Conservation (phyloP, 768 basidiomycete genomes). For the Suillus bovinus region DNA sequence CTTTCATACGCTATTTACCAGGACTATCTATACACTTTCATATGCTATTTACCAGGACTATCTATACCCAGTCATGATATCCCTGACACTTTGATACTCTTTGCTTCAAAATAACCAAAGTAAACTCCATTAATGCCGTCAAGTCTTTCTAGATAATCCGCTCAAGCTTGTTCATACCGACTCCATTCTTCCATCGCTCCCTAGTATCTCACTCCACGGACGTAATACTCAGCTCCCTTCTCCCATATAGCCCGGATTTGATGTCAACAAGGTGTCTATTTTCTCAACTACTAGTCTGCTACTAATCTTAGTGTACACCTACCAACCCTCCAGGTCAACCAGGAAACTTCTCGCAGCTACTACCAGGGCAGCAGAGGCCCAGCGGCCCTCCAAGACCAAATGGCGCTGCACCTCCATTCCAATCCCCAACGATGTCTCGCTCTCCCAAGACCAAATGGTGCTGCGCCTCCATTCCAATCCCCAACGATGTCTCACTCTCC, state of each 20-base stretch:
- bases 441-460: constrained; percentile 52
- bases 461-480: constrained; percentile 52
- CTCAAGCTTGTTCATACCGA: background rate
- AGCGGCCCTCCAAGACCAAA: constrained; percentile 39
- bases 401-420: constrained; percentile 49
- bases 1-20: no score
- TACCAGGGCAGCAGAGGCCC: constrained; percentile 34
- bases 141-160: no score
- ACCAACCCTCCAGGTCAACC: constrained; percentile 26
- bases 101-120: background rate
- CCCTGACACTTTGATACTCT: no score
- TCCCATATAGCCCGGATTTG: constrained; percentile 29
- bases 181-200: constrained; percentile 8
- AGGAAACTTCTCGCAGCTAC: constrained; percentile 34
- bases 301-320: no score
- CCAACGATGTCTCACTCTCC: constrained; percentile 66
- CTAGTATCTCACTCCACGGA: constrained; percentile 10
- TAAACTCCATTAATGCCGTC: no score
- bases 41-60: no score
- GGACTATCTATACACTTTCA: no score
- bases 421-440: constrained; percentile 64
- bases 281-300: no score
- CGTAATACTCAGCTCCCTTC: constrained; percentile 51
- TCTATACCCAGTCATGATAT: no score
- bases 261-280: background rate